Evolutionary conservation across 2,329 filamentous ascomycete species (phyloP).

Genomic region (Alternaria triticimaculans): DNA sequence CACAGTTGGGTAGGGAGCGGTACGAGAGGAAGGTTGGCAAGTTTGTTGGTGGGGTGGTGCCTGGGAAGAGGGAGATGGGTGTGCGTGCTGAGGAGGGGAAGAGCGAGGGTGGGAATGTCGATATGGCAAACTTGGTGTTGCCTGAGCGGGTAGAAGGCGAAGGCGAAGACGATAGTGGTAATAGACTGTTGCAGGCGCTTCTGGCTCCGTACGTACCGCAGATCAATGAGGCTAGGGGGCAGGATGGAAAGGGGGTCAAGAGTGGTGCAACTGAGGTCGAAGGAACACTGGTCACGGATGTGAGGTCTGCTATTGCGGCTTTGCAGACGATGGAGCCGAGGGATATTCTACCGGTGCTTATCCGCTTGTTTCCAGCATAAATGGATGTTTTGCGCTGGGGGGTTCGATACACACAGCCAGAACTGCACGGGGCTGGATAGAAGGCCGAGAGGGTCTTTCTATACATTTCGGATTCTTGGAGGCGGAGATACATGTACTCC

Average conservation of each 20-base stretch:
- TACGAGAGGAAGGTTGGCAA: slow-evolving; percentile 17
- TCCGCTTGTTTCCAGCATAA: slow-evolving; percentile 15
- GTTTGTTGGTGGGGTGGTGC: slow-evolving; percentile 25
- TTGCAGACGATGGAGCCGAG: slow-evolving; percentile 11
- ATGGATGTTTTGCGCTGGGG: not conserved
- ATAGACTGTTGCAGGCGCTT: slow-evolving; percentile 15
- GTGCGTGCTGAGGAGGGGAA: not conserved
- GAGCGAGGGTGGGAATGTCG: not conserved
- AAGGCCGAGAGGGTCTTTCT: not conserved
- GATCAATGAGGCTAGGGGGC: not conserved
- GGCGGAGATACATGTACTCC: no score
- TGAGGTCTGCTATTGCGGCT: slow-evolving; percentile 14
- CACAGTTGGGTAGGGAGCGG: not conserved
- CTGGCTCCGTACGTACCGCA: not conserved
- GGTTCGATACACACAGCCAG: rapidly evolving
- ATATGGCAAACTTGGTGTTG: not conserved
- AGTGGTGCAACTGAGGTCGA: not conserved
- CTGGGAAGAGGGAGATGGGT: slow-evolving; percentile 14
- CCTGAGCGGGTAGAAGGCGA: not conserved
- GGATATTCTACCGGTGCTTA: slow-evolving; percentile 17
- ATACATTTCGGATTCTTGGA: no score
- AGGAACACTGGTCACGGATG: slow-evolving; percentile 8
- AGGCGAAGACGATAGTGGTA: not conserved
- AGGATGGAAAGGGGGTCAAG: not conserved
- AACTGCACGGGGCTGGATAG: not conserved